These are phyloP conservation scores for Apodospora peruviana DNA, from an alignment of 495 filamentous ascomycete genomes.

Conservation along the genomic window DNA sequence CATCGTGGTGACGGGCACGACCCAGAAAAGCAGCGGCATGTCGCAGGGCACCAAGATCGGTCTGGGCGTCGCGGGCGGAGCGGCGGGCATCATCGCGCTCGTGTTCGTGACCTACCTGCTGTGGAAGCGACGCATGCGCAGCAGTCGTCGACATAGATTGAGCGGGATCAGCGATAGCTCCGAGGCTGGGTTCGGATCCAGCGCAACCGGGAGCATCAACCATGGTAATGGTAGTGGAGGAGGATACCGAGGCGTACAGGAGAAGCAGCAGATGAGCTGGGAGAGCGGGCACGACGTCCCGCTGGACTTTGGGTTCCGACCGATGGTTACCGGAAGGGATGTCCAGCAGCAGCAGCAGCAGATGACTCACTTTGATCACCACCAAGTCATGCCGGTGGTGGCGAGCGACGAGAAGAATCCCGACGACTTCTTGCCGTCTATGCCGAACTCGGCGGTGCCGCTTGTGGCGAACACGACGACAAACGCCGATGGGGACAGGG, in stretches of 20 bases:
- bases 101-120: constrained; percentile 3
- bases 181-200: neutral
- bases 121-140: constrained; percentile 17
- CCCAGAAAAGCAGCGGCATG: neutral
- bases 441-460: neutral
- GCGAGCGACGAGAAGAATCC: neutral
- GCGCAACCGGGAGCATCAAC: neutral
- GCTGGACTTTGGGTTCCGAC: constrained; percentile 21
- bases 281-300: constrained; percentile 24
- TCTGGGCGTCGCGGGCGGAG: constrained; percentile 15
- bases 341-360: neutral
- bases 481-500: neutral
- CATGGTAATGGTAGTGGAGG: too few relatives aligned
- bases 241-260: constrained; percentile 7
- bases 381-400: neutral
- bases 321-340: neutral
- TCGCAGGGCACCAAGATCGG: constrained; percentile 17
- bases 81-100: constrained; percentile 2
- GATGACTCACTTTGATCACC: too few relatives aligned
- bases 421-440: neutral
- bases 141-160: too few relatives aligned
- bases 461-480: neutral
- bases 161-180: neutral
- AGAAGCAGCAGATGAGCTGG: constrained; percentile 19
- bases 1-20: neutral